These are phyloP conservation scores for Lepidium sativum DNA, from an alignment of 345 rosid genomes.

Conservation along the genomic window DNA sequence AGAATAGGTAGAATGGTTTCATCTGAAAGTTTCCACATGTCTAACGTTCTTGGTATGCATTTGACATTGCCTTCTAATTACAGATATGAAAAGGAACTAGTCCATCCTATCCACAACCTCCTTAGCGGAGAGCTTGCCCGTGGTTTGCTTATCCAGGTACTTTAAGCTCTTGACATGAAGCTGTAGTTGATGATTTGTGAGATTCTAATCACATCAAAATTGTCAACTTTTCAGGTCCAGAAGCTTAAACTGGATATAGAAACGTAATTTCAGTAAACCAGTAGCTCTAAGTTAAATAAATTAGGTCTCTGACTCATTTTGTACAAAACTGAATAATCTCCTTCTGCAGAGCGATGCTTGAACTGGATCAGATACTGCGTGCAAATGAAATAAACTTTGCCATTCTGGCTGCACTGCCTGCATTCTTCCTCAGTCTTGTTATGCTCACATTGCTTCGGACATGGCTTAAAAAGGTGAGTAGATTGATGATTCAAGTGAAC, in stretches of 20 bases:
- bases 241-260: slow-evolving; percentile 91
- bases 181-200: slow-evolving; percentile 7
- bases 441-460: slow-evolving; percentile 57
- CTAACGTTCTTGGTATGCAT: background rate
- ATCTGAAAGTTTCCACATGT: background rate
- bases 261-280: slow-evolving; percentile 51
- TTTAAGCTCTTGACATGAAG: background rate
- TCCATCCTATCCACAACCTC: slow-evolving; percentile 85
- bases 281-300: slow-evolving; percentile 6
- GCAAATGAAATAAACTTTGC: slow-evolving; percentile 98
- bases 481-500: background rate
- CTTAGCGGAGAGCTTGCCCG: slow-evolving; percentile 92
- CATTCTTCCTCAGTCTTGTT: slow-evolving; percentile 63
- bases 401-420: slow-evolving; percentile 91
- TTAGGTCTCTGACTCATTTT: background rate
- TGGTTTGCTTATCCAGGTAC: slow-evolving; percentile 91
- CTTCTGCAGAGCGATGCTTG: slow-evolving; percentile 84
- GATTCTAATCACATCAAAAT: slow-evolving; percentile 6
- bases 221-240: slow-evolving; percentile 64
- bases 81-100: slow-evolving; percentile 85
- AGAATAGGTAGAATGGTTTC: background rate
- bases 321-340: slow-evolving; percentile 8
- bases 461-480: slow-evolving; percentile 65
- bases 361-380: slow-evolving; percentile 87
- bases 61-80: slow-evolving; percentile 14